Evolutionary conservation across 2,329 filamentous ascomycete species (phyloP), one percentile per base, ranked within the genome.

Genomic region (Fusarium setosum): DNA sequence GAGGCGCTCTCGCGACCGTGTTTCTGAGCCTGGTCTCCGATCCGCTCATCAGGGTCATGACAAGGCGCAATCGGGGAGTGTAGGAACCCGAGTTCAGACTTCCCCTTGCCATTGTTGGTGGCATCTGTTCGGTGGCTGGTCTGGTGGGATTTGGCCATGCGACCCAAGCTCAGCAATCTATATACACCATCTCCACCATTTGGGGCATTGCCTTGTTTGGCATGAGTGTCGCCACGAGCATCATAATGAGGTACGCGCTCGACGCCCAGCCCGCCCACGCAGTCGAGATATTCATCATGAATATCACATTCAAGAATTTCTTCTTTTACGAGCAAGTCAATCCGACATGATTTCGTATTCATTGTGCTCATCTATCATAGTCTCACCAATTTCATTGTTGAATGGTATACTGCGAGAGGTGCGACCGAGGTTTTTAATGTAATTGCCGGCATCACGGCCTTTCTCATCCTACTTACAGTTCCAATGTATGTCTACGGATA

Each of bases 81-180:
- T 62, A 62, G 11, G 59, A 62, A 29, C 59, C 59, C 3, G 59
- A 62, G 24, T 62, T 58, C 49, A 32, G 59, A 12, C 55, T 62
- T 6, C 15, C 49, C 1, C 40, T 57, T 6, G 20, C 42, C 5
- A 31, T 24, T 4, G 3, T 54, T 29, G 59, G 59, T 13, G 48
- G 34, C 12, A 11, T 41, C 7, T 54, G 48, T 6, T 26, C 49
- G 5, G 37, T 59, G n/a, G 42, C 26, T 4, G 53, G 59, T 15
- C 18, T 62, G 2, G 18, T 45, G 15, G 59, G 54, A 7, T 62
- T 58, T 32, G 59, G 59, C 6, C 26, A 41, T 17, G 21, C 50
- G 4, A 50, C 53, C 11, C n/a, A 50, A 9, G 20, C 13, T 12
- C 23, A 40, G 13, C 12, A 31, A 11, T 49, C 42, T 6, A 44